A percentile compares a stretch with the other conserved stretches of the same genome.
Evolutionary conservation across 2,329 filamentous ascomycete genomes (phyloP).

Genomic region (Aspergillus spinulosporus): DNA sequence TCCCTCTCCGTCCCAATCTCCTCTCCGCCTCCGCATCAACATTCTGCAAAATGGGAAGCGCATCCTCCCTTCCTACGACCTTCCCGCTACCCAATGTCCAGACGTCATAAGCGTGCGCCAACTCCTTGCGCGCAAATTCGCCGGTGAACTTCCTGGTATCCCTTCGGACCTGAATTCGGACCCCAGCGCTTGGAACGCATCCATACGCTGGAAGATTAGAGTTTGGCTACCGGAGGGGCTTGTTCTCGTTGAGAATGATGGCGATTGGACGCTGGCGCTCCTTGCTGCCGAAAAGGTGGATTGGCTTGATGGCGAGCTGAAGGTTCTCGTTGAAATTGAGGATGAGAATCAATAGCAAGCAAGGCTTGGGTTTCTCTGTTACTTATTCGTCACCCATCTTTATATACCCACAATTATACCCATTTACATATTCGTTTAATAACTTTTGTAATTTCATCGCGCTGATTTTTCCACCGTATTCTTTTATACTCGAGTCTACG

Average conservation of each 20-base stretch:
- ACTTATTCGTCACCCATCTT: neutral
- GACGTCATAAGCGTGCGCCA: constrained; percentile 36
- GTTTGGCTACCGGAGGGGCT: constrained; percentile 47
- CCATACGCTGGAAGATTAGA: constrained; percentile 36
- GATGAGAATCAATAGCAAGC: constrained; percentile 6
- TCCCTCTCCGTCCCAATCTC: constrained; percentile 4
- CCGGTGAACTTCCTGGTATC: constrained; percentile 31
- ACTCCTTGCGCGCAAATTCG: constrained; percentile 33
- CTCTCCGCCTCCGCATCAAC: constrained; percentile 40
- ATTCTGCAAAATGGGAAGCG: constrained; percentile 42
- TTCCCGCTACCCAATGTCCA: constrained; percentile 38
- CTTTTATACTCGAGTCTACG: too few species aligned
- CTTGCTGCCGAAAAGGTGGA: constrained; percentile 45
- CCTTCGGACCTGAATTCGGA: constrained; percentile 25
- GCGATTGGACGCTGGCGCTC: constrained; percentile 49
- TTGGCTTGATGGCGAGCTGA: constrained; percentile 50
- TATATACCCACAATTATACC: constrained; percentile 6
- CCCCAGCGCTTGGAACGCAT: constrained; percentile 20
- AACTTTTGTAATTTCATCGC: too few species aligned
- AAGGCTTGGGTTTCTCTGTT: neutral
- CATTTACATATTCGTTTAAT: neutral
- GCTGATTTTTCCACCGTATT: too few species aligned
- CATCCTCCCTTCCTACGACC: constrained; percentile 39
- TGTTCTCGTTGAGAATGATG: constrained; percentile 39
- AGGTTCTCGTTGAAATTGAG: constrained; percentile 43